Conservation (phyloP, 108 stramenopile genomes). For the Nannochloropsis granulata region DNA sequence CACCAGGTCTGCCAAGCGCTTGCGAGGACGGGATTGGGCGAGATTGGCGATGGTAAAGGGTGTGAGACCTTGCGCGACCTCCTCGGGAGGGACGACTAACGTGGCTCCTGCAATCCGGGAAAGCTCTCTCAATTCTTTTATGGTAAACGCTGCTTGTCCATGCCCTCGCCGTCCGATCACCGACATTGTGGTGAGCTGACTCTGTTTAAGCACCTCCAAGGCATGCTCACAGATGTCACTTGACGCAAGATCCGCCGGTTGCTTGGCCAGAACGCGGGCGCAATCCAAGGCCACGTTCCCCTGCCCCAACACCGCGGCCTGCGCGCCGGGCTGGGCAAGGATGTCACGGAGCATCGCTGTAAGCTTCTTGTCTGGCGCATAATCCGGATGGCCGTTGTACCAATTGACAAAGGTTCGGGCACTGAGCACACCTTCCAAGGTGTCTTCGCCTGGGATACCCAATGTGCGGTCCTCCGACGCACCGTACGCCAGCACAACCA, state of each 20-base stretch:
- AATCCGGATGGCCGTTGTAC: conserved; percentile 40
- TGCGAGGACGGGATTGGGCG: conserved; percentile 5
- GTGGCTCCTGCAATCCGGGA: conserved; percentile 52
- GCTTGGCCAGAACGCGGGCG: conserved; percentile 72
- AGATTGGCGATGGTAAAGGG: conserved; percentile 7
- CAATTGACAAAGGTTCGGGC: conserved; percentile 41
- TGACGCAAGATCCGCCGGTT: conserved; percentile 34
- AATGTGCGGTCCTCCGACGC: conserved; percentile 22
- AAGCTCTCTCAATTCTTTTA: conserved; percentile 91
- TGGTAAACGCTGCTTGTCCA: conserved; percentile 91
- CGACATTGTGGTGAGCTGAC: conserved; percentile 28
- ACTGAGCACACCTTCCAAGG: conserved; percentile 49
- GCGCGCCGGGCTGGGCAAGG: not conserved
- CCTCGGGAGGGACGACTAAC: conserved; percentile 51
- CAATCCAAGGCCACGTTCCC: conserved; percentile 96
- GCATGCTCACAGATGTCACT: conserved; percentile 71
- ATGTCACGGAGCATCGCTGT: not conserved
- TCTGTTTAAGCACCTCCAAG: conserved; percentile 43
- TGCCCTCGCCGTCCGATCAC: conserved; percentile 87
- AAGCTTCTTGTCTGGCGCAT: not conserved
- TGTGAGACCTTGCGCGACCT: conserved; percentile 63
- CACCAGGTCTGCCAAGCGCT: conserved; percentile 13
- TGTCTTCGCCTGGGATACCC: conserved; percentile 5
- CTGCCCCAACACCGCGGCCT: conserved; percentile 75
- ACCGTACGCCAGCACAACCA: conserved; percentile 82